Conservation (phyloP, 371 early-diverging fungal species). For the Mortierella sp. region DNA sequence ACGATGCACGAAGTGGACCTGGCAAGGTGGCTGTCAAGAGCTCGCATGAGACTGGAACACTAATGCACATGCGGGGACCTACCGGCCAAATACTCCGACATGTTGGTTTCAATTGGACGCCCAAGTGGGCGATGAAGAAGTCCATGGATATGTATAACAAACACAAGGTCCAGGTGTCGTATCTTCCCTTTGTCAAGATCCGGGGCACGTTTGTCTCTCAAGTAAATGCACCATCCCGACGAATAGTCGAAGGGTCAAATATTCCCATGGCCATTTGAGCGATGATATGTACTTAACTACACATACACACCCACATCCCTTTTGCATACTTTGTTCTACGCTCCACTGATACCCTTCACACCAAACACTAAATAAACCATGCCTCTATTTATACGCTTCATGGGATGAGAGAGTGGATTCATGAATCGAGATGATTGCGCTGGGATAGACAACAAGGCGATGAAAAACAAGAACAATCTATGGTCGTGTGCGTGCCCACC, state of each 20-base stretch:
- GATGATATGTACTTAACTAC: too few relatives aligned
- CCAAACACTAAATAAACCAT: too few relatives aligned
- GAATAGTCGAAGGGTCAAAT: not conserved
- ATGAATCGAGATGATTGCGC: too few relatives aligned
- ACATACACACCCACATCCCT: too few relatives aligned
- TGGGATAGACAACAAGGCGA: too few relatives aligned
- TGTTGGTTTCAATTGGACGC: constrained; percentile 12
- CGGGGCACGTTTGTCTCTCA: constrained; percentile 1
- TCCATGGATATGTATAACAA: not conserved
- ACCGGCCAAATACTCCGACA: not conserved
- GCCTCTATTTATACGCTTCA: too few relatives aligned
- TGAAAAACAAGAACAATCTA: too few relatives aligned
- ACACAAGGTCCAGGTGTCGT: not conserved
- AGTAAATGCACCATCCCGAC: not conserved
- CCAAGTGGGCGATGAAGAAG: constrained; percentile 5
- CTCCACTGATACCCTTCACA: too few relatives aligned
- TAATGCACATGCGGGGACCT: constrained; percentile 17
- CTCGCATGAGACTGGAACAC: constrained; percentile 12
- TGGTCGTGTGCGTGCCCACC: too few relatives aligned
- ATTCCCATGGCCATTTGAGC: not conserved
- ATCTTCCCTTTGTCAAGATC: constrained; percentile 11
- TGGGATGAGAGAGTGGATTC: too few relatives aligned
- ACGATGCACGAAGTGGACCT: not conserved
- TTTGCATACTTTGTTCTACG: too few relatives aligned
- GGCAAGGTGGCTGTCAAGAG: constrained; percentile 6